Evolutionary conservation across 1,284 basidiomycete species (phyloP).

Genomic region (Gymnopus androsaceus): DNA sequence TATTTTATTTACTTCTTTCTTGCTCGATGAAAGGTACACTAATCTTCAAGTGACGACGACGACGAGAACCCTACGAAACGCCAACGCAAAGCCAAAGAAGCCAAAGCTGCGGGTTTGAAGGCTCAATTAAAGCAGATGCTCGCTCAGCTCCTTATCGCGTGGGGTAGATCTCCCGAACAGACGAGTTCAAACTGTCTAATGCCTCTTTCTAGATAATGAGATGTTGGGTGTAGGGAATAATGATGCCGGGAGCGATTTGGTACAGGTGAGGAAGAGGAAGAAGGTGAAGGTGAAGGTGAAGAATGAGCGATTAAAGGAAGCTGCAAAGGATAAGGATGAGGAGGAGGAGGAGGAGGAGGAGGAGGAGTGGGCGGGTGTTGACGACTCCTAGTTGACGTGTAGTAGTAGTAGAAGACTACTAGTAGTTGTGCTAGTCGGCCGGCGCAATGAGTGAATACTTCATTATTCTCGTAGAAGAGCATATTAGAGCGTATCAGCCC

Average conservation of each 20-base stretch:
- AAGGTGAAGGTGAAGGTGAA: conserved; percentile 23
- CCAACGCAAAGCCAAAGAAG: conserved; percentile 51
- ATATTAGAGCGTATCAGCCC: no score
- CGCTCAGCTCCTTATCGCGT: conserved; percentile 78
- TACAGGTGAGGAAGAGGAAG: conserved; percentile 34
- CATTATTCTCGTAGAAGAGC: no score
- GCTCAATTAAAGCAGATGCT: conserved; percentile 74
- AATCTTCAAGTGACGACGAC: not conserved
- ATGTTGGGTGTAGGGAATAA: conserved; percentile 54
- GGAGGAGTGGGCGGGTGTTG: no score
- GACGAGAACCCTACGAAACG: conserved; percentile 26
- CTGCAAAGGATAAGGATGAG: no score
- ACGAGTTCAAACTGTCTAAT: conserved; percentile 70
- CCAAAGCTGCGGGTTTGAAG: conserved; percentile 65
- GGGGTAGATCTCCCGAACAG: conserved; percentile 83
- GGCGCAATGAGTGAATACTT: no score
- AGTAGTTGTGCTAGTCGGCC: no score
- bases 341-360: no score
- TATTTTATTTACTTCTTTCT: conserved; percentile 27
- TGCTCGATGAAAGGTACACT: not conserved
- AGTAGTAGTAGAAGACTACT: no score
- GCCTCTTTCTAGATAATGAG: conserved; percentile 50
- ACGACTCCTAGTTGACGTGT: no score
- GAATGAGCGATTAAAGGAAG: no score
- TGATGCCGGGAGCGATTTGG: conserved; percentile 48